phyloP scores from a whole-genome alignment of 495 filamentous ascomycete species.

The Cercophora scortea region DNA sequence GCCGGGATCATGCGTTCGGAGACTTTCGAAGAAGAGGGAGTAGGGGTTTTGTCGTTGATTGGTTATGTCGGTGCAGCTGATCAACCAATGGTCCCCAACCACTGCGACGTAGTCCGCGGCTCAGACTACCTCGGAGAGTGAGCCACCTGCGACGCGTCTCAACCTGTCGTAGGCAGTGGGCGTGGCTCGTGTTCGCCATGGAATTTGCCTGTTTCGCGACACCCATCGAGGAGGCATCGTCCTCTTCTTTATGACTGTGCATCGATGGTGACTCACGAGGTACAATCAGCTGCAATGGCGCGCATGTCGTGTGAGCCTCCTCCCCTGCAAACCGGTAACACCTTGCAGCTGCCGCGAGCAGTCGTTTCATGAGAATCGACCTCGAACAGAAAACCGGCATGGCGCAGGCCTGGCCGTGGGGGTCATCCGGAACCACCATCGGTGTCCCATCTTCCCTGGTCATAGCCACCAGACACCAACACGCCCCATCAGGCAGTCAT shows the following conservation, averaged over 20 bases:
- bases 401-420: no score
- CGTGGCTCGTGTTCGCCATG: neutral
- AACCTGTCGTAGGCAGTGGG: neutral
- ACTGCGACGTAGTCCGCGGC: neutral
- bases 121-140: no score
- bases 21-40: constrained; percentile 16
- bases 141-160: neutral
- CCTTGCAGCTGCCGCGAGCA: no score
- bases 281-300: no score
- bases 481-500: neutral
- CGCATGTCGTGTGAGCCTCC: no score
- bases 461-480: neutral
- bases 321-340: no score
- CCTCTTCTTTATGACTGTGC: no score
- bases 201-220: neutral
- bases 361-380: no score
- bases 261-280: no score
- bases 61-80: constrained; percentile 20
- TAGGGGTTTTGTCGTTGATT: constrained; percentile 16
- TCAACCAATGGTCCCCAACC: constrained; percentile 12
- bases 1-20: constrained; percentile 15
- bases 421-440: neutral
- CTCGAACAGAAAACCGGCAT: no score
- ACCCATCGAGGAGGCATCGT: neutral
- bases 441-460: neutral